A percentile compares a stretch with the other conserved stretches of the same genome.
Conservation (phyloP, 768 basidiomycete species). For the Boletus huronensis region DNA sequence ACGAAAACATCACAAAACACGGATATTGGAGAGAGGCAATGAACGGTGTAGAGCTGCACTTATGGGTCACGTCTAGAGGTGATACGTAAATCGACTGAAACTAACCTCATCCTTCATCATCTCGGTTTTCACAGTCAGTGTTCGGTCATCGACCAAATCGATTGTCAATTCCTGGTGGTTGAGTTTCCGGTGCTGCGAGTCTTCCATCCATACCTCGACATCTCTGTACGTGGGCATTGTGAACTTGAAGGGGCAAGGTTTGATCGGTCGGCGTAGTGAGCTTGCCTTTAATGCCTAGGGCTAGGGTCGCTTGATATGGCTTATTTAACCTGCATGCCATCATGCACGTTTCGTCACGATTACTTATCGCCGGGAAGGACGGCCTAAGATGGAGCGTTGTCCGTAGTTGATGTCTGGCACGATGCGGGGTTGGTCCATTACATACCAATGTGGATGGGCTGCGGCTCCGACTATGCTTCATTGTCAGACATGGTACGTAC, state of each 20-base stretch:
- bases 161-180: slow-evolving; percentile 1
- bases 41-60: slow-evolving; percentile 12
- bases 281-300: slow-evolving; percentile 1
- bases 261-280: background rate
- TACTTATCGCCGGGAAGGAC: background rate
- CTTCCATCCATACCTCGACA: slow-evolving; percentile 20
- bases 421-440: too few relatives aligned
- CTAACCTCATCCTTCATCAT: slow-evolving; percentile 14
- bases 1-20: slow-evolving; percentile 18
- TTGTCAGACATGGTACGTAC: background rate
- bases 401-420: background rate
- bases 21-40: slow-evolving; percentile 15
- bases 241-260: background rate
- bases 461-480: background rate
- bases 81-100: background rate
- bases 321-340: background rate
- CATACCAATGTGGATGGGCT: too few relatives aligned
- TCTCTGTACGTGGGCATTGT: slow-evolving; percentile 15
- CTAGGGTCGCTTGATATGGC: background rate
- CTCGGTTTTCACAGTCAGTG: slow-evolving; percentile 5
- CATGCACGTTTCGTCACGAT: background rate
- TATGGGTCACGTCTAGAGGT: background rate
- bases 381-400: background rate
- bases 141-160: slow-evolving; percentile 10
- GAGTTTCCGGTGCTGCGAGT: slow-evolving; percentile 8